Base-by-base conservation (phyloP, 768 basidiomycete species). In the Hygrophorus pudorinus region DNA sequence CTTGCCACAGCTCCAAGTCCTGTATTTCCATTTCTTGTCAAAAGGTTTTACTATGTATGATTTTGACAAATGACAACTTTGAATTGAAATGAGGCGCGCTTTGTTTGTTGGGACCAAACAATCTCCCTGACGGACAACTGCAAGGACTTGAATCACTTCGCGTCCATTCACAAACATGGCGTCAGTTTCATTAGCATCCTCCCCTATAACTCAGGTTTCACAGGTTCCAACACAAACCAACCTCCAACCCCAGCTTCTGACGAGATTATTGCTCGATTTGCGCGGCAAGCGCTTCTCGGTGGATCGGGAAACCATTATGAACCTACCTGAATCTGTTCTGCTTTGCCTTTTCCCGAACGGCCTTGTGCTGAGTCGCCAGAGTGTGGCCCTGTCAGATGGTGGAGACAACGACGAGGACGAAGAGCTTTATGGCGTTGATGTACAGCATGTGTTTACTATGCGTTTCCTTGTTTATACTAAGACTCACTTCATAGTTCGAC, bases 321-420 rank as follows among this genome's bases (percentile, higher is more conserved):
- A 93, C 60, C 74, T 99, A 14, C 96, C 96, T 2, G 96, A 99
- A 76, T 91, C 88, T 13, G 91, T 99, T 37, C 73, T 98, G 42
- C 70, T 99, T 30, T 97, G 93, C 63, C 72, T 99, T 49, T 99
- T 98, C 59, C 96, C 96, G 8, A 98, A 98, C 57, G 96, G 94
- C 14, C 78, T 97, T 48, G 91, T 97, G 31, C 73, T 97, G 43
- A 91, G 85, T 58, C 73, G 92, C 49, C 88, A 93, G 57, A 85
- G 84, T 48, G 75, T 76, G 6, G 81, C 81, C 13, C 65, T 85
- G 44, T 77, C 78, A 5, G 85, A 84, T 46, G 81, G 79, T 16
- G 83, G 79, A 20, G 85, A 79, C 32, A 75, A 76, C 49, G 80
- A 78, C 34, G 86, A 87, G 39, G 87, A 87, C 53, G 93, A 94